phyloP scores from a whole-genome alignment of 331 rosid species.

The Saraca asoca region DNA sequence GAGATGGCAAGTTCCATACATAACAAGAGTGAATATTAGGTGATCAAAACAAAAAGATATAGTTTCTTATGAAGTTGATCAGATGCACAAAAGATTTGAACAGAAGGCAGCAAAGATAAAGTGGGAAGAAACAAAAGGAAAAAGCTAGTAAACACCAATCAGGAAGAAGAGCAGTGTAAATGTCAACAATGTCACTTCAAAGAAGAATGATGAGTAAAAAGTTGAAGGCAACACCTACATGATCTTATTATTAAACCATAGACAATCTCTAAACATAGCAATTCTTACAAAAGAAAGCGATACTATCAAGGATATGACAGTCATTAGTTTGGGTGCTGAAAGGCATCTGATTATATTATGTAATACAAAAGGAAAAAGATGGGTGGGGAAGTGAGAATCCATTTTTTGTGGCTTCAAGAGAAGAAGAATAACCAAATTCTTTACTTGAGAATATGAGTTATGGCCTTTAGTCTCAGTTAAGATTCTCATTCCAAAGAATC shows the following conservation, averaged over 20 bases:
- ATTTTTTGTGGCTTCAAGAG: constrained; percentile 71
- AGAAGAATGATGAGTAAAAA: constrained; percentile 33
- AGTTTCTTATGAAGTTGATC: too few species aligned
- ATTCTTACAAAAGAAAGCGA: constrained; percentile 29
- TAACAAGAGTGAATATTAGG: too few species aligned
- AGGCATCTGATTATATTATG: constrained; percentile 56
- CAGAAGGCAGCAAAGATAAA: too few species aligned
- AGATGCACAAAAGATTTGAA: too few species aligned
- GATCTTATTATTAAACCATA: constrained; percentile 33
- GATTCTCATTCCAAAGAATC: constrained; percentile 68
- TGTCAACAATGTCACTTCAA: constrained; percentile 43
- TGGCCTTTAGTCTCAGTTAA: constrained; percentile 53
- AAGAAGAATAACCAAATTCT: constrained; percentile 65
- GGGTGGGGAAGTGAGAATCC: constrained; percentile 84
- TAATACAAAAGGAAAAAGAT: constrained; percentile 32
- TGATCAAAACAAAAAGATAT: too few species aligned
- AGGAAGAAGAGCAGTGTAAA: constrained; percentile 31
- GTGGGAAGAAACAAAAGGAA: constrained; percentile 27
- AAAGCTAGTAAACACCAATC: constrained; percentile 39
- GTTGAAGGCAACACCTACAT: constrained; percentile 31
- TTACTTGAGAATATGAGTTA: constrained; percentile 74
- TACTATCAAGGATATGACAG: constrained; percentile 33
- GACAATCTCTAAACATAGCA: constrained; percentile 47
- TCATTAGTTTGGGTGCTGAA: constrained; percentile 36
- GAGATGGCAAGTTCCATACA: too few species aligned